Percentiles rank a stretch among this genome's conserved stretches.
These are phyloP conservation scores for Scedosporium boydii DNA, from an alignment of 2,329 filamentous ascomycete species.

Conservation along the genomic window DNA sequence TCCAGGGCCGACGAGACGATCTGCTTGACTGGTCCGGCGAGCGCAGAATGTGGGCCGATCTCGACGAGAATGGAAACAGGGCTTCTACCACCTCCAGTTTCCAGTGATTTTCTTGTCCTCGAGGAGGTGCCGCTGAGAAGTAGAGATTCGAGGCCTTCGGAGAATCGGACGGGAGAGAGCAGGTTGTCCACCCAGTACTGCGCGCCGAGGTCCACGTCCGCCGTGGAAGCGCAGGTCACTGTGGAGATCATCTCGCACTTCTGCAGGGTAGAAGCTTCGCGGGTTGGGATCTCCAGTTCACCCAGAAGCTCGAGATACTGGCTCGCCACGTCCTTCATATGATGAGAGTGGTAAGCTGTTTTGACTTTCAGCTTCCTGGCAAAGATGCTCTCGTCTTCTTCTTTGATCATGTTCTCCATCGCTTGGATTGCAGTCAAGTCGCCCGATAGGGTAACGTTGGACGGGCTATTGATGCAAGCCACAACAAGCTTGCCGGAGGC, in stretches of 20 bases:
- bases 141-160: constrained; percentile 8
- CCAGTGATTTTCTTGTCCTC: not conserved
- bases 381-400: constrained; percentile 11
- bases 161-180: constrained; percentile 18
- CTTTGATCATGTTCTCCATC: not conserved
- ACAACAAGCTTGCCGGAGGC: constrained; percentile 9
- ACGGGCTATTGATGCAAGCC: constrained; percentile 28
- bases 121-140: not conserved
- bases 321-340: constrained; percentile 19
- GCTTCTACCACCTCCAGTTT: not conserved
- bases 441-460: constrained; percentile 25
- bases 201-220: not conserved
- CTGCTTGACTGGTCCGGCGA: constrained; percentile 13
- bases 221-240: not conserved
- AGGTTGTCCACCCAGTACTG: constrained; percentile 22
- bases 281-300: not conserved
- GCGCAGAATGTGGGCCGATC: constrained; percentile 16
- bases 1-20: not conserved
- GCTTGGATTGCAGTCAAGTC: constrained; percentile 16
- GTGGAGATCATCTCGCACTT: not conserved
- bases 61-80: not conserved
- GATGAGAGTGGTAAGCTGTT: constrained; percentile 19
- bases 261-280: too few species aligned
- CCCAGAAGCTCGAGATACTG: constrained; percentile 15
- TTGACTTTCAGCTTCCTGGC: constrained; percentile 11